Base-by-base conservation (phyloP, 305 asterid species). In the Solanum hybrid region DNA sequence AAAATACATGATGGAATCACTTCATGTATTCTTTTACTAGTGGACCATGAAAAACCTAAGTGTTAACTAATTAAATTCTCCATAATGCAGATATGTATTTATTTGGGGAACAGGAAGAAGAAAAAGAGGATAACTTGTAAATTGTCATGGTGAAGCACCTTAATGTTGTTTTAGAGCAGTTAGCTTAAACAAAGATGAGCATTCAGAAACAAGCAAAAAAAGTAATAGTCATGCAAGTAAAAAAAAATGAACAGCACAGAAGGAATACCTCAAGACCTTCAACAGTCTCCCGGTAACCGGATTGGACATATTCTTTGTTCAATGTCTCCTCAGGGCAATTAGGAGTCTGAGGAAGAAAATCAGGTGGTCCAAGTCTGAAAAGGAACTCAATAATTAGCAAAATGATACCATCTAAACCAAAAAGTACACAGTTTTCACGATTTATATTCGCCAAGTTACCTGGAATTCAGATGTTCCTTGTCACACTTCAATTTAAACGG, bases 281-380 rank as follows among this genome's bases (percentile, higher is more conserved):
- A 89, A 95, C 95, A 5, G 95, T 93, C 92, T 94, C 99, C 94
- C 93, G 94, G 93, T 95, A 96, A 90, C 98, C 98, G 92, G 94
- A 86, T 89, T 91, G 97, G 85, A 91, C 95, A 95, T 96, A 95
- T n/a, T 94, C 99, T 79, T 92, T 92, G 89, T 94, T 96, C 89
- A 96, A 93, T 40, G 95, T 95, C 96, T 98, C 99, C 93, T 98
- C 99, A 2, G 96, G 97, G 91, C 99, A 96, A 92, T 89, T 93
- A 85, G 98, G 94, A 91, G 98, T 93, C 91, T 92, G 99, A 2
- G 98, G 97, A 91, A 95, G 96, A 91, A 93, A 95, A 90, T 98
- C 99, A 87, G 99, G 99, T 42, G 98, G 98, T 89, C 98, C 99
- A 89, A 98, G 98, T 89, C 99, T 98, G 94, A n/a, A 32, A 86